These are phyloP conservation scores for Erucastrum elatum DNA, from an alignment of 345 rosid species.

Conservation along the genomic window DNA sequence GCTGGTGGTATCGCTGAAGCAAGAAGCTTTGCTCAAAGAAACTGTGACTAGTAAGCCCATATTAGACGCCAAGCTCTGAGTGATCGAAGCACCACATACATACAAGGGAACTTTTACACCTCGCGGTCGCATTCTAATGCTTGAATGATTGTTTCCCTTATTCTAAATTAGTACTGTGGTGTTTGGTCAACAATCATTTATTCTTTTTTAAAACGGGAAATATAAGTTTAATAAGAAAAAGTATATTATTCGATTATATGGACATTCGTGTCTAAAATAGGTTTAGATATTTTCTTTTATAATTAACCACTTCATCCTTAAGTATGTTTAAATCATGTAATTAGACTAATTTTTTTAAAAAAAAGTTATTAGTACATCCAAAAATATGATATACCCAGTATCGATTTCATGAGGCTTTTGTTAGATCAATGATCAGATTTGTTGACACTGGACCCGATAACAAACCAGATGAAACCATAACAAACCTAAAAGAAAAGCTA, in stretches of 20 bases:
- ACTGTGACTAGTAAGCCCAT: slow-evolving; percentile 37
- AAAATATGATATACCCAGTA: neutral
- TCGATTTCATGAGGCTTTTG: neutral
- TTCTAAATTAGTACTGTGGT: neutral
- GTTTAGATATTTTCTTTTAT: too few species aligned
- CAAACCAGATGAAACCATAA: neutral
- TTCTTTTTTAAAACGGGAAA: neutral
- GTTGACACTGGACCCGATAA: neutral
- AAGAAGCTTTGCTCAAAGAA: slow-evolving; percentile 74
- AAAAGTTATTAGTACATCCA: too few species aligned
- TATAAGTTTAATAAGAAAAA: too few species aligned
- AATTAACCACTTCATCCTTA: too few species aligned
- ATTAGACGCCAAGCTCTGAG: slow-evolving; percentile 64
- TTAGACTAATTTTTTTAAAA: too few species aligned
- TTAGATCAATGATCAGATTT: neutral
- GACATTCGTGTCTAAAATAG: too few species aligned
- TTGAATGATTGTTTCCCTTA: neutral
- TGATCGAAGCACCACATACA: neutral
- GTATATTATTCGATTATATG: too few species aligned
- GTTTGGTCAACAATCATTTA: neutral
- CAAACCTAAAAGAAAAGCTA: neutral
- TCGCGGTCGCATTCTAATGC: neutral
- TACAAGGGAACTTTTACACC: neutral
- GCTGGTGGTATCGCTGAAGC: slow-evolving; percentile 70
- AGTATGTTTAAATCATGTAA: too few species aligned